These are phyloP conservation scores for Gossypium lobatum DNA, from an alignment of 441 rosid genomes.

Conservation along the genomic window DNA sequence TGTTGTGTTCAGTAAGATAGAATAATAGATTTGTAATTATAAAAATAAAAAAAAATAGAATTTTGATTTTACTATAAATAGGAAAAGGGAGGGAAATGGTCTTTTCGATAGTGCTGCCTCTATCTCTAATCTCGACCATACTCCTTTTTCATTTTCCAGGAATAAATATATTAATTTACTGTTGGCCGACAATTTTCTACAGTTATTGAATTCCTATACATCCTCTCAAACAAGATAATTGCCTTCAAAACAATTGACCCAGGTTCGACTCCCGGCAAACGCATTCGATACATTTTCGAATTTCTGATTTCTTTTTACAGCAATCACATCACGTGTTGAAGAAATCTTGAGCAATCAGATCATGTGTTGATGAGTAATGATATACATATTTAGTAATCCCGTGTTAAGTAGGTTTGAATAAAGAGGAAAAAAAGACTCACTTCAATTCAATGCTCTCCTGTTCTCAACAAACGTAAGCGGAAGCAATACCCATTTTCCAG, in stretches of 20 bases:
- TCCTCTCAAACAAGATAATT: conserved; percentile 22
- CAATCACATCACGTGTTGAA: not conserved
- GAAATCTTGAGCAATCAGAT: not conserved
- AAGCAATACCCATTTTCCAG: not conserved
- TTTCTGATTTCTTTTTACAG: not conserved
- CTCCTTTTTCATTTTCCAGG: too few relatives aligned
- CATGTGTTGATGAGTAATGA: not conserved
- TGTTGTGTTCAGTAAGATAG: not conserved
- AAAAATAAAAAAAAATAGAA: not conserved
- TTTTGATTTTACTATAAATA: not conserved
- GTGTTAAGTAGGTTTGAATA: not conserved
- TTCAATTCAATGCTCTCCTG: not conserved
- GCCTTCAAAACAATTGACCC: conserved; percentile 81
- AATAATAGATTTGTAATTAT: not conserved
- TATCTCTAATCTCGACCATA: too few relatives aligned
- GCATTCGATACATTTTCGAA: not conserved
- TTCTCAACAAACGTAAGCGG: not conserved
- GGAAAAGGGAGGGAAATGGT: too few relatives aligned
- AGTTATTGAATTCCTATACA: not conserved
- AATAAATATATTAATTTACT: too few relatives aligned
- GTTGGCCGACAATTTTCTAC: not conserved
- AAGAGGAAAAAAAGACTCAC: not conserved
- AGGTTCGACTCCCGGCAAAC: conserved; percentile 78
- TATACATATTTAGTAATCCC: not conserved
- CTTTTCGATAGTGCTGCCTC: too few relatives aligned